Evolutionary conservation across 2,329 filamentous ascomycete species (phyloP), one percentile per base, ranked within the genome.

Genomic region (Colletotrichum melonis): DNA sequence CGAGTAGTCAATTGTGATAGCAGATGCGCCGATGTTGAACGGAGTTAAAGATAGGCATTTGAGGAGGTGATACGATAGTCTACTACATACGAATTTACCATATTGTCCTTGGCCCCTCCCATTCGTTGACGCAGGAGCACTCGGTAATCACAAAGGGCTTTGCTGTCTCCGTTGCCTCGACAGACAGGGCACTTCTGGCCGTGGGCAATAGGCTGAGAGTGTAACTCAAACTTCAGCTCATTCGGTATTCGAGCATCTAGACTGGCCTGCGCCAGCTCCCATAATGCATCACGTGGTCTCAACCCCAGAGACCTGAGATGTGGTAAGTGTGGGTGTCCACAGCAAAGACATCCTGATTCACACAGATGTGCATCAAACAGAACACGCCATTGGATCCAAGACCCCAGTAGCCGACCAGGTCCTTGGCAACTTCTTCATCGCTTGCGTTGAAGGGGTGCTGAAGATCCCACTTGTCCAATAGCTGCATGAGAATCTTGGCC

Each of bases 291-390:
- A 1, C n/a, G 7, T 5, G 49, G 69, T 16, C 49, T 35, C 57
- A 72, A 5, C 63, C 49, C 63, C 63, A 63, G 11, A 67, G 57
- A 32, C 69, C 69, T 2, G 63, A 11, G n/a, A 67, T 52, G 30
- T 63, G 63, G 19, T 63, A 67, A 24, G 49, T 38, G 46, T 72
- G 69, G 7, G 63, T 57, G 46, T 72, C 63, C 30, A 72, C 69
- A 12, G 57, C 69, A 32, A 72, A 67, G 5, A 56, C 28, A 14
- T 67, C 46, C 4, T 57, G 62, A 16, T 49, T 55, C 11, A 67
- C 26, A 9, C 69, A 72, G 14, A 72, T 67, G 14, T 63, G 67
- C 56, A 72, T 12, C 11, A 72, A 32, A 9, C 69, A 72, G 32
- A 67, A 54, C 0, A 63, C 69, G n/a, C 46, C 63, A 6, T 67